Evolutionary conservation across 441 rosid species (phyloP), one percentile per base, ranked within the genome.

Genomic region (Adansonia gregorii): DNA sequence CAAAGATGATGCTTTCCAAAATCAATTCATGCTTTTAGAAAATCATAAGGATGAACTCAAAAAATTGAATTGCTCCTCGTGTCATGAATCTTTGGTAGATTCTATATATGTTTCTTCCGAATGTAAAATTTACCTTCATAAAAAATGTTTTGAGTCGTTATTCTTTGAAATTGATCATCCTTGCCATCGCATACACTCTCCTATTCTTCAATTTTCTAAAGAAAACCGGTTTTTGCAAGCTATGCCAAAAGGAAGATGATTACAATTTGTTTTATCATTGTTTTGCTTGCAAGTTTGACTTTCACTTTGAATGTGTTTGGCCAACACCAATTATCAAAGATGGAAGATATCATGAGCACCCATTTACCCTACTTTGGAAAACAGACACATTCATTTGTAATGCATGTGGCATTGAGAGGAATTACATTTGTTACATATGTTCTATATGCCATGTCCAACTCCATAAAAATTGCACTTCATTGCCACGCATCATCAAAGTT

Each of bases 221-320:
- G 6, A 39, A 39, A 19, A 59, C 14, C 65, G n/a, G 31, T 8
- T 60, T 60, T 60, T 60, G 66, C 10, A 27, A 60, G 66, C 41
- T 60, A 24, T 60, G 66, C n/a, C 66, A 60, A 48, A 48, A 48
- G 52, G 14, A 48, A 24, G 35, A 31, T 24, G 2, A 10, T 46
- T 46, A 56, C 27, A 60, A 11, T 14, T 14, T 12, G n/a, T 71
- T 74, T 46, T 81, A 74, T 19, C 35, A 43, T 6, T 77, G 80
- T 35, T 60, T 41, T 15, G 9, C 8, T 20, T 78, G 83, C 69
- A 19, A 74, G 19, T 68, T 81, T 41, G 41, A 43, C 19, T 10
- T 81, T 10, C 68, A 70, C 65, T 7, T 72, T 12, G 59, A 31
- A 12, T 82, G 84, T 11, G 54, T 78, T 43, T 10, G 19, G 35